Conservation (phyloP, 352 stramenopile species). For the Pythium phragmitis region DNA sequence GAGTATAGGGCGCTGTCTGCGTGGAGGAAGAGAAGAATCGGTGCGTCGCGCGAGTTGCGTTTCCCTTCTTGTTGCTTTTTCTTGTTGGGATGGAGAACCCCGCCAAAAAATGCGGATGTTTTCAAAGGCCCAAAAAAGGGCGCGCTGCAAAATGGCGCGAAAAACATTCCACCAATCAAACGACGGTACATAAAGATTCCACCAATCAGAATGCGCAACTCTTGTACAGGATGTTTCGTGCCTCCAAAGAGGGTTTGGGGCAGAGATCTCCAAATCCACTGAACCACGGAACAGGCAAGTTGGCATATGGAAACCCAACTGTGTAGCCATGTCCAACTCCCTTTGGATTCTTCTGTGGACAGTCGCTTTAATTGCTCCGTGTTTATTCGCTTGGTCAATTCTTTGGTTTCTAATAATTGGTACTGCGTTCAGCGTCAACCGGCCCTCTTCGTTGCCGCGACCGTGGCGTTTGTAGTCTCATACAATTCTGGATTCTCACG, state of each 20-base stretch:
- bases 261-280: not conserved
- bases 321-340: no score
- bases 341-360: no score
- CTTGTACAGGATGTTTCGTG: not conserved
- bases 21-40: not conserved
- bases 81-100: not conserved
- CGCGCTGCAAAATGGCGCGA: constrained; percentile 21
- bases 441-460: no score
- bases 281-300: no score
- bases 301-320: no score
- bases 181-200: constrained; percentile 8
- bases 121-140: constrained; percentile 30
- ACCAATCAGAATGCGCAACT: constrained; percentile 20
- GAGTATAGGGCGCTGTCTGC: not conserved
- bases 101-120: not conserved
- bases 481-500: not conserved
- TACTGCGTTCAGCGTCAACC: no score
- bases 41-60: not conserved
- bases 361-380: no score
- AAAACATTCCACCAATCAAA: constrained; percentile 26
- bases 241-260: not conserved
- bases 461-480: not conserved
- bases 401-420: no score
- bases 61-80: not conserved
- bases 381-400: no score